Evolutionary conservation across 1,284 basidiomycete genomes (phyloP).

Genomic region (Rhizoctonia solani): DNA sequence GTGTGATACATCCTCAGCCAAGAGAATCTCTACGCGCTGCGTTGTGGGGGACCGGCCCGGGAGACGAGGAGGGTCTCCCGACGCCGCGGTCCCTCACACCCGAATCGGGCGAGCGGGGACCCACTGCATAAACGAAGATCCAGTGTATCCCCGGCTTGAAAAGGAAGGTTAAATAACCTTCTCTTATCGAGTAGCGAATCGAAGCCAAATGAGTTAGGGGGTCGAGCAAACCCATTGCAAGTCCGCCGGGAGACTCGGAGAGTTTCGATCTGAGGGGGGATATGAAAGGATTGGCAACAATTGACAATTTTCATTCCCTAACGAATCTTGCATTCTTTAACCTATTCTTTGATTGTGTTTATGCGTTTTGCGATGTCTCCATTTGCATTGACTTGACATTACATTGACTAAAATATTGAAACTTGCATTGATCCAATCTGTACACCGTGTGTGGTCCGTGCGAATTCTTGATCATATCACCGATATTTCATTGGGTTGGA

Average conservation of each 20-base stretch:
- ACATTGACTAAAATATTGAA: conserved; percentile 29
- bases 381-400: background rate
- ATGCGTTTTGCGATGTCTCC: background rate
- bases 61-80: conserved; percentile 33
- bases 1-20: background rate
- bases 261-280: too few species aligned
- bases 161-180: conserved; percentile 2
- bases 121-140: conserved; percentile 5
- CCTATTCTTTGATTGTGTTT: conserved; percentile 14
- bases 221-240: conserved; percentile 25
- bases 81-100: conserved; percentile 34
- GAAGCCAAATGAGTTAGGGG: background rate
- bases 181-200: conserved; percentile 16
- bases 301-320: background rate
- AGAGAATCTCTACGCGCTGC: conserved; percentile 32
- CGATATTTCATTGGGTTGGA: background rate
- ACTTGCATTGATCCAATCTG: conserved; percentile 12
- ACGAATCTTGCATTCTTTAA: background rate
- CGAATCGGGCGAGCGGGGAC: conserved; percentile 24
- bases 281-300: background rate
- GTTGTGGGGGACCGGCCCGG: conserved; percentile 25
- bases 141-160: background rate
- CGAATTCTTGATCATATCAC: background rate
- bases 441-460: background rate
- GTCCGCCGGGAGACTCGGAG: conserved; percentile 32